Evolutionary conservation across 2,329 filamentous ascomycete genomes (phyloP).

Genomic region (Aspergillus jensenii): DNA sequence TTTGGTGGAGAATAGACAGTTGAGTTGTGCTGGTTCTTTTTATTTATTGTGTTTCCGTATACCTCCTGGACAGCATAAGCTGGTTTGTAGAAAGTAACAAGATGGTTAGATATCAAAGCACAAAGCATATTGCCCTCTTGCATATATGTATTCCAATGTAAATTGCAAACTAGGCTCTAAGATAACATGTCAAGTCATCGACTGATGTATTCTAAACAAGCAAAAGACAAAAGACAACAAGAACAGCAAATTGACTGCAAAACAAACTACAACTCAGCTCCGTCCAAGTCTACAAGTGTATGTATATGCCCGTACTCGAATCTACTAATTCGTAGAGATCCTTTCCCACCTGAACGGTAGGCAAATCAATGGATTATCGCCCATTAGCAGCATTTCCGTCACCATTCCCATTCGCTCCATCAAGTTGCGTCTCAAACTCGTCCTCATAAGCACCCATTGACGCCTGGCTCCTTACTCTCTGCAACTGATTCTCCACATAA

Average conservation of each 20-base stretch:
- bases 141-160: background rate
- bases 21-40: constrained; percentile 9
- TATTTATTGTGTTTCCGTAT: background rate
- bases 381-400: background rate
- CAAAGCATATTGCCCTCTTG: background rate
- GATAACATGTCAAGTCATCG: background rate
- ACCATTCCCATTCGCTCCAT: constrained; percentile 31
- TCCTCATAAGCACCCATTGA: constrained; percentile 55
- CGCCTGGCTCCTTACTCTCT: constrained; percentile 64
- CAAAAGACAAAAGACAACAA: background rate
- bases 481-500: constrained; percentile 80
- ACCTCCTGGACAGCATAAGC: background rate
- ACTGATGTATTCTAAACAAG: background rate
- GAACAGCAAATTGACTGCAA: background rate
- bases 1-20: constrained; percentile 16
- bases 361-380: background rate
- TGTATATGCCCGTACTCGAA: background rate
- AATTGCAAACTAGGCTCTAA: background rate
- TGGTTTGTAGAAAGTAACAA: background rate
- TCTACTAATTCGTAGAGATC: background rate
- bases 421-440: constrained; percentile 61
- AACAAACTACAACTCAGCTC: background rate
- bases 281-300: background rate
- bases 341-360: no score
- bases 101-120: background rate